These are phyloP conservation scores for Alternaria longipes DNA, from an alignment of 2,329 filamentous ascomycete genomes.

Conservation along the genomic window DNA sequence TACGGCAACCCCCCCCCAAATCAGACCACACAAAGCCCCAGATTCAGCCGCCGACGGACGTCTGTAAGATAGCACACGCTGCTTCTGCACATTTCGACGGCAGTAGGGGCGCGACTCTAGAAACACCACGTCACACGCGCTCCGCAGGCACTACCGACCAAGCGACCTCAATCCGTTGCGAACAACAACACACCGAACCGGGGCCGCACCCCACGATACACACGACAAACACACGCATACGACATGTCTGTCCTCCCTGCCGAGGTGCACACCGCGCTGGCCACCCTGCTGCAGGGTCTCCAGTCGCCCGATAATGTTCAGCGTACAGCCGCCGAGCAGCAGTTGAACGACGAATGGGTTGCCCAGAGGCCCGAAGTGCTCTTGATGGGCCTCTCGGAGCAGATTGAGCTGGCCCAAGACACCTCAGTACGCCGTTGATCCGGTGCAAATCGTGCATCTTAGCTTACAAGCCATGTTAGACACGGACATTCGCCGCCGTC, in stretches of 20 bases:
- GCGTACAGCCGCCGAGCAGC: conserved; percentile 87
- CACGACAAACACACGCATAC: conserved; percentile 18
- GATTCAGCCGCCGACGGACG: conserved; percentile 13
- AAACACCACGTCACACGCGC: conserved; percentile 19
- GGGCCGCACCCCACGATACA: conserved; percentile 30
- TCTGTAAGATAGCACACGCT: conserved; percentile 1
- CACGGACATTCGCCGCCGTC: conserved; percentile 89
- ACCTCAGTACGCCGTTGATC: conserved; percentile 65
- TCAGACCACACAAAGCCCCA: conserved; percentile 9
- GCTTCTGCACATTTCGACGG: conserved; percentile 9
- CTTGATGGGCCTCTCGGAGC: conserved; percentile 92
- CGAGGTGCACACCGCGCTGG: conserved; percentile 84
- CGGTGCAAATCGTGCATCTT: neutral
- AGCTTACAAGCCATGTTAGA: conserved; percentile 60
- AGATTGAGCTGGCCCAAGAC: conserved; percentile 81
- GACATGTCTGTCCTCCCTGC: conserved; percentile 85
- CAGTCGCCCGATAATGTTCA: conserved; percentile 88
- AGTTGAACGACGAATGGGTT: conserved; percentile 91
- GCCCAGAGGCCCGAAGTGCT: conserved; percentile 81
- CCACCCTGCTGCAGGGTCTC: conserved; percentile 85
- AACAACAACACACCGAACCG: conserved; percentile 18
- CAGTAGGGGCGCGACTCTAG: conserved; percentile 11
- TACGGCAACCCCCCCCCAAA: conserved; percentile 18
- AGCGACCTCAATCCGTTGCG: conserved; percentile 15
- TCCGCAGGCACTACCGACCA: conserved; percentile 9